Evolutionary conservation across 164 flowering plant genomes (phyloP), one percentile per base, ranked within the genome.

Genomic region (Paratinospora sagittata): DNA sequence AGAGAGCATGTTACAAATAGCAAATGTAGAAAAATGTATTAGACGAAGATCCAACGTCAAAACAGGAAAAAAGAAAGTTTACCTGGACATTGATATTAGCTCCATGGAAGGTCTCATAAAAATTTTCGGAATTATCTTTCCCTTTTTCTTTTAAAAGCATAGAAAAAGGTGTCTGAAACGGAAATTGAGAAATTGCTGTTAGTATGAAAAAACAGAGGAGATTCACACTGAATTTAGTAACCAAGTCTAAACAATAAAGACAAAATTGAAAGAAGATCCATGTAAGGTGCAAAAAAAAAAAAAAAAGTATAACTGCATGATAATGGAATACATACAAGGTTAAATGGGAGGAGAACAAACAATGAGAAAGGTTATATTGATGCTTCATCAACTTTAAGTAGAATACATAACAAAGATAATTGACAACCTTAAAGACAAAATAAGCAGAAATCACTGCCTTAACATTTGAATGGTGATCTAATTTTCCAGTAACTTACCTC

Each of bases 51-150:
- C 10, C 37, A 17, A 39, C 27, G 14, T 21, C 52, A 11, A 14
- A 10, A 17, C 27, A 41, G n/a, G 33, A 17, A 33, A 3, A 27
- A 66, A 65, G 62, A 70, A 65, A 52, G 26, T 39, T 72, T 61
- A 91, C 98, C 95, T 91, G 98, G 49, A 91, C 86, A 81, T 77
- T 89, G 63, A 91, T 89, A 78, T 93, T 79, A 27, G 85, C 82
- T 72, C 96, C 98, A 86, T 93, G 98, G 73, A 87, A 93, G 69
- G 98, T 93, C 83, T 93, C 97, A 76, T 90, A 89, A 70, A 89
- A 88, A 70, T 74, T 87, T 82, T 86, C 96, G 45, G 67, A 63
- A 72, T 75, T 77, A 17, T 79, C 80, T 45, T 84, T 85, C 43
- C 86, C 84, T 57, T 76, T 81, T 60, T 85, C 81, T 70, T 73